Base-by-base conservation (phyloP, 352 stramenopile genomes). In the Pythium phragmiticola region DNA sequence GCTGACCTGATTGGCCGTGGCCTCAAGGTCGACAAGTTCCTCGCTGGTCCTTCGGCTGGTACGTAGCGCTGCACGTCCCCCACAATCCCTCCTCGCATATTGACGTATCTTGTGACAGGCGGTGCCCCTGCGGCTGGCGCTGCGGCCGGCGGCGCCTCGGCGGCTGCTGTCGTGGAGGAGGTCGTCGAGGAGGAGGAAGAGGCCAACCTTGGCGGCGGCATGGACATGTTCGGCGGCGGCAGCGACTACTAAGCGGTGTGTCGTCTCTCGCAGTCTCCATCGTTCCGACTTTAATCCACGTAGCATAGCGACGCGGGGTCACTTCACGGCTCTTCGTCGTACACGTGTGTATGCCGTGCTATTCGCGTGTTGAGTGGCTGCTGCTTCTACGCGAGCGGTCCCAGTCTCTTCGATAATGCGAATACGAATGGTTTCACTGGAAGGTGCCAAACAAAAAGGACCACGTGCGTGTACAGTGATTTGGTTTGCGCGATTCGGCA, bases 111-210 rank as follows among this genome's bases (percentile, higher is more conserved):
- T 76, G 53, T 30, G 11, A 63, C 43, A 65, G 81, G 75, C 60
- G 66, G 77, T 65, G 82, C 83, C 42, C 72, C 79, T 68, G 80
- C 80, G 76, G 79, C 71, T 50, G 77, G 72, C 63, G 79, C 78
- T 53, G 60, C 75, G 26, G 69, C 73, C 68, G 83, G 61, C 41
- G 83, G 58, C 55, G 81, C 64, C 46, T 68, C 74, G 16, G 81
- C 82, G 41, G 75, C 69, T 46, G 78, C 74, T 43, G 55, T 57
- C 17, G 58, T 51, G n/a, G 80, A 74, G 50, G 82, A 89, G 69
- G 77, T 93, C 74, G 85, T 88, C 69, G 83, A 93, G 66, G 87
- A 95, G 61, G 87, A 95, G 73, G 84, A 94, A 70, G 85, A 95
- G 74, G 83, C 84, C 63, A 87, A 93, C 82, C 77, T 92, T 56